Base-by-base conservation (phyloP, 1,284 basidiomycete species). In the Apiotrichum sp. region DNA sequence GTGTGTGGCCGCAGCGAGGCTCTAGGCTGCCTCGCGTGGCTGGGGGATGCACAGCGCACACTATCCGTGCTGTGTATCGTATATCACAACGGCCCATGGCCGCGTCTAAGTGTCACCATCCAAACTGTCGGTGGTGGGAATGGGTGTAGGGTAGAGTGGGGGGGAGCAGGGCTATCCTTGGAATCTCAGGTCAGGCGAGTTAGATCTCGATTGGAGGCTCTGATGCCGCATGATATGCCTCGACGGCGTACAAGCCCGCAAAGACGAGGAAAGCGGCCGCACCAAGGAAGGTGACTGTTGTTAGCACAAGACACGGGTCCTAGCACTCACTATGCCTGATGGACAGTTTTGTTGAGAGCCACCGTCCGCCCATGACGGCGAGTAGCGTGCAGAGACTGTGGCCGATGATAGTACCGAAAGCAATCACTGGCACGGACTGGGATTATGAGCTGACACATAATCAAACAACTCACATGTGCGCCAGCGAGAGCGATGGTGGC, bases 401-500 rank as follows among this genome's bases (percentile, higher is more conserved):
- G 0, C 95, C 95, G 2, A 92, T 67, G 34, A 96, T 84, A 0
- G 95, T 98, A 2, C 95, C 95, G 10, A 93, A 69, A 0, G 90
- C 87, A 40, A 98, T 89, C 41, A 97, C 81, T 65, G 82, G 83
- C 5, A 87, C 81, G 71, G 85, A 86, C 83, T 88, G 71, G 29
- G 38, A 36, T 10, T 45, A 51, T 52, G 10, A 48, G 44, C 16
- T n/a, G 22, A 22, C 6, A 31, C 14, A 3, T 22, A 22, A 22
- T 22, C 22, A 22, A 22, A 42, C 38, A 16, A 81, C 87, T 66
- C 69, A 97, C 93, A 79, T 98, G 91, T 31, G 95, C 91, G 38
- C 95, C 93, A 1, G 89, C 96, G 48, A 98, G 80, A 2, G 92
- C 93, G 63, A 98, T 97, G 0, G 95, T 98, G 0, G 96, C 89